These are phyloP conservation scores for Aphanomyces stellatus DNA, from an alignment of 352 stramenopile species.

Conservation along the genomic window DNA sequence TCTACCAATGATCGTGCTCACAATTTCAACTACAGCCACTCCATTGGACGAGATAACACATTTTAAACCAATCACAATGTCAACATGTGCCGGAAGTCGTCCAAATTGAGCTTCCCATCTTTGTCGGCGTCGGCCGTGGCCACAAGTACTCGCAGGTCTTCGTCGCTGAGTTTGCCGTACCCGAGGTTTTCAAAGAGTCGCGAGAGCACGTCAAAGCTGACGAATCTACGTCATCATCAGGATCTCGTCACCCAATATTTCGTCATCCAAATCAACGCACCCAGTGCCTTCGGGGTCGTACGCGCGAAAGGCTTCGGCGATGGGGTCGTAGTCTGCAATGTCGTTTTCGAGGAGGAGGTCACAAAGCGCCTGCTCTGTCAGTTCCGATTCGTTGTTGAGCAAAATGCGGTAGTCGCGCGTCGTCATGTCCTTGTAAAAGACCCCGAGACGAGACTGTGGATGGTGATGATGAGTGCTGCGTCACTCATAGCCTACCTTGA, in stretches of 20 bases:
- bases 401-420: slow-evolving; percentile 72
- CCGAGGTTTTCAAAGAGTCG: slow-evolving; percentile 76
- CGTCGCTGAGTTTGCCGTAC: slow-evolving; percentile 70
- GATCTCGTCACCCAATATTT: not conserved
- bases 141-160: slow-evolving; percentile 76
- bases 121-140: slow-evolving; percentile 79
- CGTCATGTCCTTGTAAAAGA: slow-evolving; percentile 86
- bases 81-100: slow-evolving; percentile 75
- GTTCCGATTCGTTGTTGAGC: slow-evolving; percentile 73
- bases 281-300: slow-evolving; percentile 85
- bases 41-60: not conserved
- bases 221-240: slow-evolving; percentile 15
- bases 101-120: slow-evolving; percentile 68
- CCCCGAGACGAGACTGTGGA: slow-evolving; percentile 49
- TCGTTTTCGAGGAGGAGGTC: slow-evolving; percentile 82
- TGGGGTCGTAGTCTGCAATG: slow-evolving; percentile 84
- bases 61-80: slow-evolving; percentile 3
- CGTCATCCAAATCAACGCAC: slow-evolving; percentile 26
- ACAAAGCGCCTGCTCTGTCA: slow-evolving; percentile 65
- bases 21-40: too few species aligned
- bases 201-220: slow-evolving; percentile 40
- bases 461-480: not conserved
- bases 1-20: too few species aligned
- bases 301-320: slow-evolving; percentile 82
- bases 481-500: slow-evolving; percentile 25